Evolutionary conservation across 2,329 filamentous ascomycete species (phyloP).

Genomic region (Achaetomium macrosporum): DNA sequence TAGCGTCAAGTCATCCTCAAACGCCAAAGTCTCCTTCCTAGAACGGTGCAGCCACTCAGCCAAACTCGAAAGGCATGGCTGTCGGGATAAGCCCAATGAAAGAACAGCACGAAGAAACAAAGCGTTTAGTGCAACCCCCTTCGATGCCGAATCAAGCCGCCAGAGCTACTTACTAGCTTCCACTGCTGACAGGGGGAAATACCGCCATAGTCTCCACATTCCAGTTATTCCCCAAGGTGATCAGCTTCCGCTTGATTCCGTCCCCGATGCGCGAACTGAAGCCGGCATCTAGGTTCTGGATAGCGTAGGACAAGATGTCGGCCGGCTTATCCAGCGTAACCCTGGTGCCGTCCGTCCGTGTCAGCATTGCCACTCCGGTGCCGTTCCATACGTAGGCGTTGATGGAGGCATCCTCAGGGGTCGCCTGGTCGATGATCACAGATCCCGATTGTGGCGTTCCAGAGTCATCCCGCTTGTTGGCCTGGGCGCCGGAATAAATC

Average conservation of each 20-base stretch:
- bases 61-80: too few relatives aligned
- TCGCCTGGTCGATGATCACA: constrained; percentile 37
- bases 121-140: too few relatives aligned
- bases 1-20: too few relatives aligned
- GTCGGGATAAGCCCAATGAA: too few relatives aligned
- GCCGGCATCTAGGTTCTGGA: constrained; percentile 36
- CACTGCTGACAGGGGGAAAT: not conserved
- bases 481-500: constrained; percentile 39
- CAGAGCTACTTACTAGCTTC: not conserved
- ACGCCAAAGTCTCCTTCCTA: too few relatives aligned
- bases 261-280: constrained; percentile 39
- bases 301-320: constrained; percentile 37
- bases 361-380: constrained; percentile 34
- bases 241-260: constrained; percentile 41
- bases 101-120: too few relatives aligned
- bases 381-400: constrained; percentile 36
- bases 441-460: not conserved
- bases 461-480: constrained; percentile 13
- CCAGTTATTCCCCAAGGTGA: constrained; percentile 36
- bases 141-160: not conserved
- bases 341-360: constrained; percentile 29
- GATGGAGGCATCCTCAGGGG: constrained; percentile 34
- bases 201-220: constrained; percentile 26
- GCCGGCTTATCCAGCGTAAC: constrained; percentile 34
- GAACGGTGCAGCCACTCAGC: too few relatives aligned